Percentiles rank a stretch among this genome's conserved stretches.
These are phyloP conservation scores for Mortierella sp. DNA, from an alignment of 371 early-diverging fungal species.

Conservation along the genomic window DNA sequence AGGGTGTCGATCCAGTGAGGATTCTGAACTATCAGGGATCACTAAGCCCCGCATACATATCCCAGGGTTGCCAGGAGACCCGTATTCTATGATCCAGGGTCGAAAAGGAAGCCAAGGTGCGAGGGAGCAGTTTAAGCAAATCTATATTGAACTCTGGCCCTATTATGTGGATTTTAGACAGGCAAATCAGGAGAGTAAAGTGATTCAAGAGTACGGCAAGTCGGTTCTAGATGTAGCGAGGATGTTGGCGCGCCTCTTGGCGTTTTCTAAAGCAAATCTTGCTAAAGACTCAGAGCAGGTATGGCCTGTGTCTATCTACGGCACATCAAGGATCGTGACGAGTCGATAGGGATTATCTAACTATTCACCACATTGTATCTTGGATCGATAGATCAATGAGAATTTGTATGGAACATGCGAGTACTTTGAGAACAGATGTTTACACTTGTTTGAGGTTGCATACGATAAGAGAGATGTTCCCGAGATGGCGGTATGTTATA, in stretches of 20 bases:
- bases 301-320: constrained; percentile 8
- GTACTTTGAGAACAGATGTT: constrained; percentile 82
- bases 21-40: constrained; percentile 50
- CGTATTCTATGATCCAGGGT: constrained; percentile 65
- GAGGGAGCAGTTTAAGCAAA: constrained; percentile 75
- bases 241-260: constrained; percentile 70
- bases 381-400: constrained; percentile 60
- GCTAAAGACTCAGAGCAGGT: constrained; percentile 68
- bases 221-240: constrained; percentile 77
- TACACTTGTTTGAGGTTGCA: constrained; percentile 86
- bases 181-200: constrained; percentile 73
- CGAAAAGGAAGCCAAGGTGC: constrained; percentile 67
- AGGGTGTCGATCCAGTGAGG: constrained; percentile 56
- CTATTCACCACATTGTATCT: neutral
- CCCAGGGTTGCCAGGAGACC: constrained; percentile 70
- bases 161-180: constrained; percentile 81
- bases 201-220: constrained; percentile 76
- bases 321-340: neutral
- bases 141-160: constrained; percentile 74
- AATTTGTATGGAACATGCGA: constrained; percentile 77
- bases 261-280: constrained; percentile 69
- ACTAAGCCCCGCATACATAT: constrained; percentile 60
- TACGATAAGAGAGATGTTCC: constrained; percentile 74
- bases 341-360: neutral
- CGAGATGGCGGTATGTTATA: constrained; percentile 73